Conservation (phyloP, 768 basidiomycete species). For the Exidia glandulosa region DNA sequence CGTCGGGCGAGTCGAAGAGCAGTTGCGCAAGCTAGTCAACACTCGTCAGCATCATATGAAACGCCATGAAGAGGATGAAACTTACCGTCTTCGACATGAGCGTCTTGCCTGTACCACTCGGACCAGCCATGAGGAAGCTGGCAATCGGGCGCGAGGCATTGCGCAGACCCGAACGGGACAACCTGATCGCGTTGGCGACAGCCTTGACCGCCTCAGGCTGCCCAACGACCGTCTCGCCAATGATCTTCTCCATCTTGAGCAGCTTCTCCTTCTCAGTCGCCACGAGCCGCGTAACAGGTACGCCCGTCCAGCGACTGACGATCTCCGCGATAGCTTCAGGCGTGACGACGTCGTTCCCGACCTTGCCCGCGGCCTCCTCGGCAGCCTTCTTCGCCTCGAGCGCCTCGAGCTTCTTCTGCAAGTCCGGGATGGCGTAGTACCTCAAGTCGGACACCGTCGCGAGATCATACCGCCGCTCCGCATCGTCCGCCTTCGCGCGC, state of each 20-base stretch:
- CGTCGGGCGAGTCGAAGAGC: slow-evolving; percentile 83
- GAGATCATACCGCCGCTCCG: slow-evolving; percentile 74
- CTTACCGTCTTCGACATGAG: slow-evolving; percentile 79
- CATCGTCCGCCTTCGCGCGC: slow-evolving; percentile 84
- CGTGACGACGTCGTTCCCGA: slow-evolving; percentile 62
- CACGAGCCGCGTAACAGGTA: slow-evolving; percentile 79
- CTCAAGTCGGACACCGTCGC: slow-evolving; percentile 76
- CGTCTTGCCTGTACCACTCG: slow-evolving; percentile 86
- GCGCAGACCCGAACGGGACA: slow-evolving; percentile 89
- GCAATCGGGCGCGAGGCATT: slow-evolving; percentile 83
- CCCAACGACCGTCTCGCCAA: slow-evolving; percentile 71
- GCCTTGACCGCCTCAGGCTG: slow-evolving; percentile 87
- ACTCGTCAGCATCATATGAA: slow-evolving; percentile 5
- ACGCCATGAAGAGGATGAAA: slow-evolving; percentile 2
- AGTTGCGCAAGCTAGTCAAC: slow-evolving; percentile 62
- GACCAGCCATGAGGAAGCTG: slow-evolving; percentile 87
- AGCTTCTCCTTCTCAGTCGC: slow-evolving; percentile 89
- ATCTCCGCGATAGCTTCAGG: slow-evolving; percentile 91
- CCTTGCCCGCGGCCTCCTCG: slow-evolving; percentile 56
- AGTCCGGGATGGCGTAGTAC: slow-evolving; percentile 86
- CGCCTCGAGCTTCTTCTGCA: slow-evolving; percentile 37
- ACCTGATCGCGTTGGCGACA: slow-evolving; percentile 85
- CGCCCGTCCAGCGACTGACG: slow-evolving; percentile 85
- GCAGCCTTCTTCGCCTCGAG: slow-evolving; percentile 58
- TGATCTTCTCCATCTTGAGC: slow-evolving; percentile 73